A percentile compares a stretch with the other conserved stretches of the same genome.
These are phyloP conservation scores for Neocucurbitaria cava DNA, from an alignment of 2,329 filamentous ascomycete species.

Conservation along the genomic window DNA sequence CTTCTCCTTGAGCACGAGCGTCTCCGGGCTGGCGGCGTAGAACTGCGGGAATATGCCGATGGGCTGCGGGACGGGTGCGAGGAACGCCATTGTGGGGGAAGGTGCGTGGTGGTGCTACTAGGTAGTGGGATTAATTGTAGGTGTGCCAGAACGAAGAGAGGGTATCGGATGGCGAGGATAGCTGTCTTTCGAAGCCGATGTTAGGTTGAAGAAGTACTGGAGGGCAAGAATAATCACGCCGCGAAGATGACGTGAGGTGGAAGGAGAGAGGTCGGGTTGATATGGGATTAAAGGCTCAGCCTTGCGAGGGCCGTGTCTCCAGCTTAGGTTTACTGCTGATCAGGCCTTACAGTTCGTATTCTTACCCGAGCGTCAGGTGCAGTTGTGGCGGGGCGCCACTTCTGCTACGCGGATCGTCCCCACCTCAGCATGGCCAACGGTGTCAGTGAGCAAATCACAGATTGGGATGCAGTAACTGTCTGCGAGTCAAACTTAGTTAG, in stretches of 20 bases:
- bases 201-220: background rate
- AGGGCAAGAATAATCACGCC: background rate
- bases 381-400: background rate
- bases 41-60: slow-evolving; percentile 40
- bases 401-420: background rate
- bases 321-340: background rate
- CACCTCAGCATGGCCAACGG: background rate
- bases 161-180: no score
- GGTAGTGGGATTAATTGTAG: no score
- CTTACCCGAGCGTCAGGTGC: background rate
- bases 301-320: background rate
- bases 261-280: background rate
- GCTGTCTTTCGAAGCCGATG: no score
- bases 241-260: background rate
- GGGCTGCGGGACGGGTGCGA: slow-evolving; percentile 21
- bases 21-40: slow-evolving; percentile 43
- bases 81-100: slow-evolving; percentile 16
- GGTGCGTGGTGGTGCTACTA: background rate
- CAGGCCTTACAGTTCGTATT: background rate
- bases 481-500: background rate
- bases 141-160: no score
- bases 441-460: background rate
- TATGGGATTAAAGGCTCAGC: background rate
- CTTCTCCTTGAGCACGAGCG: slow-evolving; percentile 67
- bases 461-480: background rate